phyloP scores from a whole-genome alignment of 1,139 yeast genomes.

The Kodamaea plutei region DNA sequence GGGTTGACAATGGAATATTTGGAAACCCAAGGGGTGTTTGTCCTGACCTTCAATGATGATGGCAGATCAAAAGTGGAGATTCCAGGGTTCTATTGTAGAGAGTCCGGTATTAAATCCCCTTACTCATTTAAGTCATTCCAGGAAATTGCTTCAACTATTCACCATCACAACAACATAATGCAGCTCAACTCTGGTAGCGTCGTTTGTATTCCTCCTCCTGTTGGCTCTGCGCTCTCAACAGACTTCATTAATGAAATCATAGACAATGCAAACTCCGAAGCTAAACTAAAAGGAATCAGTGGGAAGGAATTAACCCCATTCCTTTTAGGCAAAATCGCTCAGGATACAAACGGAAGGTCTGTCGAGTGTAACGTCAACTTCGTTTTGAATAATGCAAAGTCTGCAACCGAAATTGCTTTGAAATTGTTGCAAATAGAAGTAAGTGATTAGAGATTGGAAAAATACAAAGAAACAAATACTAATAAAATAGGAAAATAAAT shows the following conservation, averaged over 20 bases:
- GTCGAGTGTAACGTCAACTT: conserved; percentile 70
- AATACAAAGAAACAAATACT: no score
- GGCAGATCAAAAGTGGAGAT: conserved; percentile 31
- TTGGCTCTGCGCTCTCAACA: conserved; percentile 53
- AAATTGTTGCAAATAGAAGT: conserved; percentile 41
- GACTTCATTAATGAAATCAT: conserved; percentile 53
- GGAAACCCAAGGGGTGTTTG: conserved; percentile 81
- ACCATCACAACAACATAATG: conserved; percentile 49
- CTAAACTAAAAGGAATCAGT: conserved; percentile 45
- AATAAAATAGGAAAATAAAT: no score
- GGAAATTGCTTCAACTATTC: conserved; percentile 62
- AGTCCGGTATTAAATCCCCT: conserved; percentile 72
- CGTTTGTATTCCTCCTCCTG: conserved; percentile 82
- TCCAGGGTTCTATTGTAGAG: conserved; percentile 84
- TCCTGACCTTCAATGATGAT: conserved; percentile 45
- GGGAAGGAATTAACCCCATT: conserved; percentile 86
- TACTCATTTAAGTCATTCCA: conserved; percentile 49
- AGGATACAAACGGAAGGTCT: conserved; percentile 63
- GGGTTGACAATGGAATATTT: conserved; percentile 78
- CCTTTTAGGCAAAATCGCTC: conserved; percentile 59
- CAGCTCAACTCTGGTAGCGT: conserved; percentile 62
- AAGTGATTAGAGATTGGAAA: conserved; percentile 4
- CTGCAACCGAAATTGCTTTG: conserved; percentile 65
- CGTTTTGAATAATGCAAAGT: conserved; percentile 70
- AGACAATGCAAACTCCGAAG: conserved; percentile 54